Percentiles rank a stretch among this genome's conserved stretches.
phyloP scores from a whole-genome alignment of 345 rosid genomes.

The Gossypium ekmanianum region DNA sequence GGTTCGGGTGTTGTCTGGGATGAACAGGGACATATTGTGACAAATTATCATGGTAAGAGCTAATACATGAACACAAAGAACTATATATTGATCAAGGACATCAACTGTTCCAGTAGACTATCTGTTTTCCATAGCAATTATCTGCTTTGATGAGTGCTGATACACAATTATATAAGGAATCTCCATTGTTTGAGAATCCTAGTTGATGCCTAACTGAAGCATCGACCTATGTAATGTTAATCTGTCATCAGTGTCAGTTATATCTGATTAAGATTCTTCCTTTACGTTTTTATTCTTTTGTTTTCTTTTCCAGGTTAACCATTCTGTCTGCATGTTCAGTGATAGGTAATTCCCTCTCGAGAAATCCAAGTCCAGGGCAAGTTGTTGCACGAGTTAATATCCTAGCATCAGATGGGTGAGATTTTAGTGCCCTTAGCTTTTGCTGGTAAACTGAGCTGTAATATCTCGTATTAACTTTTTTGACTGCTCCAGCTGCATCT shows the following conservation, averaged over 20 bases:
- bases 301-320: not conserved
- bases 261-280: not conserved
- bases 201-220: slow-evolving; percentile 9
- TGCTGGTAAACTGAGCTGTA: slow-evolving; percentile 28
- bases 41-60: slow-evolving; percentile 89
- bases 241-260: not conserved
- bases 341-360: slow-evolving; percentile 86
- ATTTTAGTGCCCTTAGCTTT: slow-evolving; percentile 24
- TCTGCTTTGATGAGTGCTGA: not conserved
- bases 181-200: not conserved
- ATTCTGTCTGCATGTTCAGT: slow-evolving; percentile 40
- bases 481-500: slow-evolving; percentile 3
- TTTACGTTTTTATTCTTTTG: not conserved
- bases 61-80: not conserved
- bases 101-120: not conserved
- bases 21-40: slow-evolving; percentile 78
- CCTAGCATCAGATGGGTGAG: slow-evolving; percentile 90
- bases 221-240: not conserved
- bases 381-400: slow-evolving; percentile 92
- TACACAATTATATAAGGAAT: not conserved
- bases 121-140: slow-evolving; percentile 1
- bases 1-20: slow-evolving; percentile 99
- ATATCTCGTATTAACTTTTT: slow-evolving; percentile 4
- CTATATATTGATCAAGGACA: not conserved
- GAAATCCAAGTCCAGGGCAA: slow-evolving; percentile 72